Conservation (phyloP, 148 eudicot species). For the Spergularia marina region DNA sequence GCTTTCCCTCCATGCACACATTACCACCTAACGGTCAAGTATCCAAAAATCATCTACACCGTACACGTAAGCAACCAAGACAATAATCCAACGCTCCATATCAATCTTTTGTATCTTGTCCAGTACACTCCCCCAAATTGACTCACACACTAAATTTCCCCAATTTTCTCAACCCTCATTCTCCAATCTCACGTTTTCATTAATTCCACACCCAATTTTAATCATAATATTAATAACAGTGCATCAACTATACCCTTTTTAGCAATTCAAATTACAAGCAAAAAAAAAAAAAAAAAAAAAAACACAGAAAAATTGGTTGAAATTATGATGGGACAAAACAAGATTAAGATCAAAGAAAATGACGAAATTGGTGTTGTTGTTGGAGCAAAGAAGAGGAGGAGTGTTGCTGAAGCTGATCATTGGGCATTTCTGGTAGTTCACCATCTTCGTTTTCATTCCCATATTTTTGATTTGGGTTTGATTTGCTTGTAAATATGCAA, state of each 20-base stretch:
- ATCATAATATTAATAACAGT: not conserved
- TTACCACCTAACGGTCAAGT: constrained; percentile 17
- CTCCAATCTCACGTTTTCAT: not conserved
- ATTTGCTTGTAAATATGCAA: not conserved
- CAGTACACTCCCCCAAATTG: not conserved
- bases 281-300: too few relatives aligned
- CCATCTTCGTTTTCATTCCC: not conserved
- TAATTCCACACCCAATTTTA: not conserved
- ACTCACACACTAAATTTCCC: not conserved
- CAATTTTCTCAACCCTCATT: not conserved
- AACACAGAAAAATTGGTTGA: not conserved
- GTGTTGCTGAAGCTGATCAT: constrained; percentile 29
- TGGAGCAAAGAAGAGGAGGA: constrained; percentile 17
- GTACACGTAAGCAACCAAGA: constrained; percentile 14
- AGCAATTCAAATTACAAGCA: not conserved
- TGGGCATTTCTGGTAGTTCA: constrained; percentile 56
- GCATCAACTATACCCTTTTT: not conserved
- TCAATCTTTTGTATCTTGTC: not conserved
- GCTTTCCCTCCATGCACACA: not conserved
- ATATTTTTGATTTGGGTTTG: not conserved
- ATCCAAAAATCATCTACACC: not conserved
- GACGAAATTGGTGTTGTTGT: constrained; percentile 29
- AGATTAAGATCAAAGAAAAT: constrained; percentile 31
- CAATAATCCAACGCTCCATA: not conserved
- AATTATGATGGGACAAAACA: constrained; percentile 24